phyloP scores from a whole-genome alignment of 331 rosid genomes.

The Arachis monticola region DNA sequence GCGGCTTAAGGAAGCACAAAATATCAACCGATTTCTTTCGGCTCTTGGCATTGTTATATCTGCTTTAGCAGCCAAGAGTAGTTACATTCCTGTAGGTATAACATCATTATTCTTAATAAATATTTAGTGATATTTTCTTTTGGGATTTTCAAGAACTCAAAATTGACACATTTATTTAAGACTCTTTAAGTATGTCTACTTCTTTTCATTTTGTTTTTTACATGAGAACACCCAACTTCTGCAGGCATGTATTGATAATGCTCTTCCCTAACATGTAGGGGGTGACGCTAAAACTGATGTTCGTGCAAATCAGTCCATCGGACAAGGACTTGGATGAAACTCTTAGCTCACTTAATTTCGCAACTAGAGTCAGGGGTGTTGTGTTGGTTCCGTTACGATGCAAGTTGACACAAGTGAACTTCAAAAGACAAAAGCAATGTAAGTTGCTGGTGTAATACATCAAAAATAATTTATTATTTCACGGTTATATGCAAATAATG shows the following conservation, averaged over 20 bases:
- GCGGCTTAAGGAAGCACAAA: too few relatives aligned
- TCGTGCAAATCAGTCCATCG: constrained; percentile 92
- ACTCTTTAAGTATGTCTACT: constrained; percentile 70
- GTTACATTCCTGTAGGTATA: too few relatives aligned
- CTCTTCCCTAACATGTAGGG: constrained; percentile 52
- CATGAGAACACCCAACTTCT: constrained; percentile 25
- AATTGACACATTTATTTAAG: constrained; percentile 90
- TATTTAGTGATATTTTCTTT: background rate
- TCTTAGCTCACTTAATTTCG: constrained; percentile 74
- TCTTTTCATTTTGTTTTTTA: constrained; percentile 14
- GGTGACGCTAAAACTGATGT: constrained; percentile 93
- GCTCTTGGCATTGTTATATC: too few relatives aligned
- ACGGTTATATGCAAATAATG: constrained; percentile 8
- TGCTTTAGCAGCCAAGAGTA: too few relatives aligned
- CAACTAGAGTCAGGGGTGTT: too few relatives aligned
- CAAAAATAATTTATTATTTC: constrained; percentile 28
- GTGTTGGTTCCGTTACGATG: too few relatives aligned
- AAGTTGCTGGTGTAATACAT: too few relatives aligned
- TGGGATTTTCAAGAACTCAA: constrained; percentile 75
- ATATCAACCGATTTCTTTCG: too few relatives aligned
- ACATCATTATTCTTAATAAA: too few relatives aligned
- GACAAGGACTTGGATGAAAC: constrained; percentile 86
- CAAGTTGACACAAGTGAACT: too few relatives aligned
- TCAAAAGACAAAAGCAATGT: too few relatives aligned
- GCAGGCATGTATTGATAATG: background rate